Conservation (phyloP, 176 grass and related monocot species). For the Olyra latifolia region DNA sequence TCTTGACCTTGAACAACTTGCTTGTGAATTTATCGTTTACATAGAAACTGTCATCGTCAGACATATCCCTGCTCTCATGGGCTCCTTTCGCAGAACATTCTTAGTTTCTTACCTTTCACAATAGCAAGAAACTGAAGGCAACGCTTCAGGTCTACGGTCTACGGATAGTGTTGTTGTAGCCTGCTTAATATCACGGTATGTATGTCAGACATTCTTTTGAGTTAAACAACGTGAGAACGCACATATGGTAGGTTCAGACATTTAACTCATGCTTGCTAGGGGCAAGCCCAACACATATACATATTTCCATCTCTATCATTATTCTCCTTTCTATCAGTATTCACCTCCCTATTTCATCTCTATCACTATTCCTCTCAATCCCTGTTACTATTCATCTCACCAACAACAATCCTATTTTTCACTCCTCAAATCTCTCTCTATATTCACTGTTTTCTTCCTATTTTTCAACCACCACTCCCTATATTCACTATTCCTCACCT, state of each 20-base stretch:
- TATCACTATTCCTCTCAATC: no score
- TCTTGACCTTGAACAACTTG: conserved; percentile 88
- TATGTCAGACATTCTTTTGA: conserved; percentile 56
- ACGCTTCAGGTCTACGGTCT: conserved; percentile 69
- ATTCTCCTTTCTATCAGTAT: no score
- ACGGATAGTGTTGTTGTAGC: conserved; percentile 59
- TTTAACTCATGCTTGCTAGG: conserved; percentile 83
- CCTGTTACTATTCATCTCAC: no score
- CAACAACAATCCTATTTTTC: no score
- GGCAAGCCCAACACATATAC: no score
- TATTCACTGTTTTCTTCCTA: no score
- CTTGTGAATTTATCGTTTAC: conserved; percentile 85
- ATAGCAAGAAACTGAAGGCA: conserved; percentile 82
- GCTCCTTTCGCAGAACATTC: conserved; percentile 80
- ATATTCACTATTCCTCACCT: no score
- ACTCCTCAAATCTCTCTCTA: no score
- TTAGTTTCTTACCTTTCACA: conserved; percentile 87
- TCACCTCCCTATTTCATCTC: no score
- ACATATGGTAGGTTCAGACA: conserved; percentile 93
- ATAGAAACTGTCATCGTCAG: conserved; percentile 65
- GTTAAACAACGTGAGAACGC: conserved; percentile 80
- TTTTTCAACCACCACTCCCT: no score
- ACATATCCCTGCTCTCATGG: conserved; percentile 87
- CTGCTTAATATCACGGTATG: conserved; percentile 73
- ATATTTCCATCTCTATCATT: no score